These are phyloP conservation scores for Golubevia pallescens DNA, from an alignment of 1,284 basidiomycete species.

Conservation along the genomic window DNA sequence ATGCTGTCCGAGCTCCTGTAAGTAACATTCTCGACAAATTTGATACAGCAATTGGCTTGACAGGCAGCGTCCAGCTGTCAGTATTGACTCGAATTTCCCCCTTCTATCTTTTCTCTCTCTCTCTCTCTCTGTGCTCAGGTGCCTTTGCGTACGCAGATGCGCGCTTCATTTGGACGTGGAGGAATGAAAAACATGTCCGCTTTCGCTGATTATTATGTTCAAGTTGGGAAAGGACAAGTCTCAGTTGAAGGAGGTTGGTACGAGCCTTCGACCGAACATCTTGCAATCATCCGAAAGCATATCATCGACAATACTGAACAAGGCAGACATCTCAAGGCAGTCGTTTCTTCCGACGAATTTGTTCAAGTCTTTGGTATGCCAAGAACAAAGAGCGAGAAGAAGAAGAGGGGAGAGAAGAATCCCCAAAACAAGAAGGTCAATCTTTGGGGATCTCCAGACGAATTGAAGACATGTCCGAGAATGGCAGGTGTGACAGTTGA, in stretches of 20 bases:
- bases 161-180: constrained; percentile 5
- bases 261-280: constrained; percentile 1
- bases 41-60: neutral
- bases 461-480: constrained; percentile 10
- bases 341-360: constrained; percentile 8
- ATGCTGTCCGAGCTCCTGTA: neutral
- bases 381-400: neutral
- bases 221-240: neutral
- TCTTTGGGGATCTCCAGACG: constrained; percentile 2
- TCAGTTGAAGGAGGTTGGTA: constrained; percentile 3
- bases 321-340: constrained; percentile 3
- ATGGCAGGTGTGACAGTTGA: neutral
- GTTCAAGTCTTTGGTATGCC: constrained; percentile 8
- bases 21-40: too few species aligned
- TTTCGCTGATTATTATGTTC: constrained; percentile 9
- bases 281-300: constrained; percentile 7
- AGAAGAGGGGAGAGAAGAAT: neutral
- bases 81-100: neutral
- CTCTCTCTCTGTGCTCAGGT: constrained; percentile 4
- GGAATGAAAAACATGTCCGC: constrained; percentile 1
- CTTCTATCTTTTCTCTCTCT: neutral
- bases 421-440: neutral
- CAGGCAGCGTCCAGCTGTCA: neutral
- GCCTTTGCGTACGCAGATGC: constrained; percentile 8
- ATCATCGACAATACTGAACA: constrained; percentile 5